Evolutionary conservation across 192 early-diverging fungal species (phyloP), one percentile per base, ranked within the genome.

Genomic region (Coemansia sp.): DNA sequence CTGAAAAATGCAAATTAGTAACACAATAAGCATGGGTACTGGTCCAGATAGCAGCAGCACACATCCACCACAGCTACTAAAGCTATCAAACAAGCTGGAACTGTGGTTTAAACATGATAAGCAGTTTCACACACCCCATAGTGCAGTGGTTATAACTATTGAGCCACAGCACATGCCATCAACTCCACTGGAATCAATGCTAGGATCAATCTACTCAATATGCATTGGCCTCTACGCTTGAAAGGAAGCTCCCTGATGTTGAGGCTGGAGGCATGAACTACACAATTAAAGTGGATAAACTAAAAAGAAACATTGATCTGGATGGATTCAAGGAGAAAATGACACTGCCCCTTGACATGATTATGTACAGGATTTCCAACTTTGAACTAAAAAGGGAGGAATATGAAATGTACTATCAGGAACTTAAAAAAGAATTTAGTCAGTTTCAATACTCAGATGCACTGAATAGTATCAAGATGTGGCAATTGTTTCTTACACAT

Each of bases 21-120:
- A 8, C 15, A 46, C 8, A 10, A 15, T 15, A 10, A 10, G 8
- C 8, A 46, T 10, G 8, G 45, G 8, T 10, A 15, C 8, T 15
- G 45, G 15, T 46, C n/a, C n/a, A n/a, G n/a, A n/a, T n/a, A n/a
- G n/a, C n/a, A n/a, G n/a, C n/a, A n/a, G n/a, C n/a, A n/a, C n/a
- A n/a, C n/a, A n/a, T n/a, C 8, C 8, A 41, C 76, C 67, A 15
- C 42, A 41, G 19, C 57, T 72, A 26, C 57, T 77, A 10, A 46
- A 45, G 21, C 45, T 26, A 26, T 65, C 19, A 0, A 63, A 77
- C 36, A 49, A 11, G 16, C 37, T 54, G 36, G 87, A 94, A 7
- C 60, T 95, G 61, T 98, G 97, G 97, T 88, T 93, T 66, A 95
- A 96, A 71, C 89, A 91, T 61, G 95, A 96, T 73, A 90, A 95